Evolutionary conservation across 331 rosid species (phyloP).

Genomic region (Rhamnella rubrinervis): DNA sequence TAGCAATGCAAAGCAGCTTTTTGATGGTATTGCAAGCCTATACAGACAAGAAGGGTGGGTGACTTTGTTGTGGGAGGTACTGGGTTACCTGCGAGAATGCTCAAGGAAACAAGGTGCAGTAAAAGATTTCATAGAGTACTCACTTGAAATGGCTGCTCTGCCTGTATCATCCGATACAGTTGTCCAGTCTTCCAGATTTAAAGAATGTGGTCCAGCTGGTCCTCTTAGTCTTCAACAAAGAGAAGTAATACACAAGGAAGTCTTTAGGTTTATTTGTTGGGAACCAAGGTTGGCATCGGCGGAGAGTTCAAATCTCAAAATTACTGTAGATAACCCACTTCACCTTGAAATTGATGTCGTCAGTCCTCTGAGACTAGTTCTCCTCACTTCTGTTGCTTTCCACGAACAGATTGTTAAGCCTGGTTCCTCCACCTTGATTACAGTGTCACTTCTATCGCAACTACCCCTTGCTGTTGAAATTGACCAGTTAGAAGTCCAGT

Average conservation of each 20-base stretch:
- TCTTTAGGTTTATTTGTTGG: conserved; percentile 59
- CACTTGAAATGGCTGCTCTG: conserved; percentile 95
- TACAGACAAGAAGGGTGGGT: conserved; percentile 98
- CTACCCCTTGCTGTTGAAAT: conserved; percentile 72
- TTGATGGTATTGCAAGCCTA: conserved; percentile 66
- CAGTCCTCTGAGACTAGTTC: conserved; percentile 86
- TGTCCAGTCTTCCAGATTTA: conserved; percentile 47
- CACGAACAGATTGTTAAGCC: conserved; percentile 87
- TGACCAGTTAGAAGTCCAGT: conserved; percentile 82
- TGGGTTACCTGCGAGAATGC: conserved; percentile 90
- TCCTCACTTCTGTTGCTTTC: conserved; percentile 92
- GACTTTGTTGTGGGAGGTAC: conserved; percentile 85
- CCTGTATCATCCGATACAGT: conserved; percentile 61
- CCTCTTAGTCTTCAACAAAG: conserved; percentile 69
- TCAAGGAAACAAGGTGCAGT: conserved; percentile 54
- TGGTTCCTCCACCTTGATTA: conserved; percentile 54
- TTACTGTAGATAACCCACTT: conserved; percentile 51
- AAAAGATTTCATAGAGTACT: conserved; percentile 85
- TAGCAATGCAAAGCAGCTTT: conserved; percentile 58
- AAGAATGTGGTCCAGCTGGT: conserved; percentile 80
- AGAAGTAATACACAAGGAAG: conserved; percentile 73
- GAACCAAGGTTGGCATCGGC: conserved; percentile 38
- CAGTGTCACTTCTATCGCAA: conserved; percentile 78
- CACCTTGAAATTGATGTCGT: conserved; percentile 89
- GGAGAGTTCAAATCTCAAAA: conserved; percentile 42